Conservation (phyloP, 2,329 filamentous ascomycete genomes). For the Botrytis squamosa region DNA sequence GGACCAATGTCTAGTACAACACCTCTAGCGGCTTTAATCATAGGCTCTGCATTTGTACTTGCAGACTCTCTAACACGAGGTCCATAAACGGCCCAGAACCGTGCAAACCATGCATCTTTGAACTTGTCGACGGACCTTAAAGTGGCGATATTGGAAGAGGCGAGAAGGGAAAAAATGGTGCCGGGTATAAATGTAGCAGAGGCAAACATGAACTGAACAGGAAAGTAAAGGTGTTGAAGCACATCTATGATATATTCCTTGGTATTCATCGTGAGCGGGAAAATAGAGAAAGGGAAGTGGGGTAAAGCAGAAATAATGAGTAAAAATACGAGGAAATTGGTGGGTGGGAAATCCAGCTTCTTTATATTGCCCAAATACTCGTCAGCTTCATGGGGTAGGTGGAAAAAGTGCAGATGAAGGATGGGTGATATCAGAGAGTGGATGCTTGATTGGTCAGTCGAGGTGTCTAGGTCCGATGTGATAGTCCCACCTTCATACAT, state of each 20-base stretch:
- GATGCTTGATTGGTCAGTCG: conserved; percentile 1
- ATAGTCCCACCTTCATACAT: conserved; percentile 6
- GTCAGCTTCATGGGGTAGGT: neutral
- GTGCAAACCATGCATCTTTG: conserved; percentile 55
- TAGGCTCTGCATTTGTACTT: conserved; percentile 48
- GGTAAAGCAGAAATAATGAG: neutral
- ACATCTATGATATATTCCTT: conserved; percentile 25
- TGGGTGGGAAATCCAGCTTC: neutral
- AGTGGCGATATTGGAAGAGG: conserved; percentile 38
- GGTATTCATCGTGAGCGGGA: neutral
- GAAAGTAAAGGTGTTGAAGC: conserved; percentile 39
- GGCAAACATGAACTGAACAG: conserved; percentile 53
- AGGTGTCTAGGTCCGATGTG: neutral
- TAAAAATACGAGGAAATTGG: neutral
- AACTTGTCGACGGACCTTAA: conserved; percentile 43
- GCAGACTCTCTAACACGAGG: conserved; percentile 49
- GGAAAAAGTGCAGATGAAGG: neutral
- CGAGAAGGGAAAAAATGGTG: conserved; percentile 49
- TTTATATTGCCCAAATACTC: neutral
- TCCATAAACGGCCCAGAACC: conserved; percentile 58
- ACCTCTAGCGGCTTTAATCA: conserved; percentile 29
- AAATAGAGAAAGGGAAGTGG: neutral
- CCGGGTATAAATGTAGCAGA: conserved; percentile 51
- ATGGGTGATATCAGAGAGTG: neutral
- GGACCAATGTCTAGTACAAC: conserved; percentile 56